These are phyloP conservation scores for Zoysia matrella DNA, from an alignment of 202 grass and related monocot species.

Conservation along the genomic window DNA sequence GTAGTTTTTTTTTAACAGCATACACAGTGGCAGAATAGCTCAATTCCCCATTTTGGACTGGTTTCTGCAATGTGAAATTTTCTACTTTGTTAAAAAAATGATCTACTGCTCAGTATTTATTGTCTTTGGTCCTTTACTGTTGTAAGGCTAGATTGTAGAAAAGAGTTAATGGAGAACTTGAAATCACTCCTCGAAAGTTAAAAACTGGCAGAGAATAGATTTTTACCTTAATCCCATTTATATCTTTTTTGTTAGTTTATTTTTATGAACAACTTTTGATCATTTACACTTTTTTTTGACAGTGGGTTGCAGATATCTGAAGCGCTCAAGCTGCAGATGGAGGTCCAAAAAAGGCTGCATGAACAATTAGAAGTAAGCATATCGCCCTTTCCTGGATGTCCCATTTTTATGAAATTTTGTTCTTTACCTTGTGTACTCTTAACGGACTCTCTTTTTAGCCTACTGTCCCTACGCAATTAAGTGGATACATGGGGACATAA, in stretches of 20 bases:
- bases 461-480: neutral
- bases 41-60: neutral
- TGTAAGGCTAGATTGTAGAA: neutral
- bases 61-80: conserved; percentile 22
- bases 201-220: neutral
- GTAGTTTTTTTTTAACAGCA: neutral
- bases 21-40: neutral
- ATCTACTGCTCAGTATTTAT: conserved; percentile 14
- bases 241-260: neutral
- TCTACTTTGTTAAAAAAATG: neutral
- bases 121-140: conserved; percentile 1
- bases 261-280: neutral
- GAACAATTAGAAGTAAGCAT: conserved; percentile 83
- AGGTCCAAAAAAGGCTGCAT: conserved; percentile 76
- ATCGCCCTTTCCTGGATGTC: conserved; percentile 12
- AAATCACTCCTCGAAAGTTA: conserved; percentile 4
- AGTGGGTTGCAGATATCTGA: conserved; percentile 77
- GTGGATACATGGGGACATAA: neutral
- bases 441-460: neutral
- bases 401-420: neutral
- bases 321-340: conserved; percentile 84
- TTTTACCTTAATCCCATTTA: neutral
- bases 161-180: neutral
- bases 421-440: neutral
- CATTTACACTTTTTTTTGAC: conserved; percentile 25